These are phyloP conservation scores for Phellinidium pouzarii DNA, from an alignment of 1,284 basidiomycete genomes.

Conservation along the genomic window DNA sequence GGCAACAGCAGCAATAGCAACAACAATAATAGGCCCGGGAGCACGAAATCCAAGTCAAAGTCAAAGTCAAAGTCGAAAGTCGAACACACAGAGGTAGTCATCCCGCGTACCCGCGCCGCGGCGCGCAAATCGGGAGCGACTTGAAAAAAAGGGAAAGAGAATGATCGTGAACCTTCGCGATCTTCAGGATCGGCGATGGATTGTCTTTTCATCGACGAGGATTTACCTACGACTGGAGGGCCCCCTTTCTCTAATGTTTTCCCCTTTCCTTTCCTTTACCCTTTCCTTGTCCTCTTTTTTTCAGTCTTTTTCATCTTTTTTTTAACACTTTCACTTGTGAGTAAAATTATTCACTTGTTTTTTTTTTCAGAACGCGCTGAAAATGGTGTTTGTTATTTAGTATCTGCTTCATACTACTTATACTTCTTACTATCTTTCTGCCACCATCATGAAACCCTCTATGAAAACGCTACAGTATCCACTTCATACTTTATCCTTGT, in stretches of 20 bases:
- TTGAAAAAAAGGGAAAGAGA: neutral
- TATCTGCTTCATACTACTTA: no score
- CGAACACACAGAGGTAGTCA: neutral
- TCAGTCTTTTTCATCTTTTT: neutral
- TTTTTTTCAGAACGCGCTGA: no score
- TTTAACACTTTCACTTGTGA: no score
- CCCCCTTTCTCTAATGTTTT: neutral
- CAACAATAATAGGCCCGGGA: no score
- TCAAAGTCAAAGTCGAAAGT: neutral
- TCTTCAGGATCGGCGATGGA: neutral
- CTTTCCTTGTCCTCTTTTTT: neutral
- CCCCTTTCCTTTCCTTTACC: neutral
- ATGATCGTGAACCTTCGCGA: neutral
- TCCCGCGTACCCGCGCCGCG: neutral
- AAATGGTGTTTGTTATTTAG: no score
- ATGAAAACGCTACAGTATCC: no score
- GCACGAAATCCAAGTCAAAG: neutral
- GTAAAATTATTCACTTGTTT: no score
- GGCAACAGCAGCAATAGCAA: neutral
- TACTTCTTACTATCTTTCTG: no score
- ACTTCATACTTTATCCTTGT: no score
- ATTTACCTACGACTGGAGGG: neutral
- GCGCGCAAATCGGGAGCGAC: neutral
- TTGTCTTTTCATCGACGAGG: neutral
- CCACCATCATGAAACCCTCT: no score